These are phyloP conservation scores for Fraxinus xanthoxyloides DNA, from an alignment of 305 asterid genomes.

Conservation along the genomic window DNA sequence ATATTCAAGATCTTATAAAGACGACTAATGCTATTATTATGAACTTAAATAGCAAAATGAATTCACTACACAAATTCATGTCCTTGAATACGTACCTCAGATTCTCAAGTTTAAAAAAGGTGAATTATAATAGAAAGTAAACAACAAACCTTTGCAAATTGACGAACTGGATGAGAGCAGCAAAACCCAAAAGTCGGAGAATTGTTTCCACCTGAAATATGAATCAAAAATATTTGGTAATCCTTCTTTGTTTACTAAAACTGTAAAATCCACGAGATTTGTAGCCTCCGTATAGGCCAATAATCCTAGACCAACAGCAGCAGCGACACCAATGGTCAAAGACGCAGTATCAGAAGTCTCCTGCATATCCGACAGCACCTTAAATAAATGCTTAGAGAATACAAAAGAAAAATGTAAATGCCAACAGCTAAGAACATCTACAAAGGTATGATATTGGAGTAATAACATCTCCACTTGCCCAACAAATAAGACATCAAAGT, in stretches of 20 bases:
- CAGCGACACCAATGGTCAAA: constrained; percentile 63
- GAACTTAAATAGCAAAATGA: not conserved
- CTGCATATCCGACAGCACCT: constrained; percentile 35
- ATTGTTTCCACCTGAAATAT: constrained; percentile 73
- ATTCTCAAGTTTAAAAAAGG: not conserved
- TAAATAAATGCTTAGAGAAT: not conserved
- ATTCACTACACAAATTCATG: not conserved
- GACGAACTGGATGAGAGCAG: constrained; percentile 70
- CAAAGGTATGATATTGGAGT: not conserved
- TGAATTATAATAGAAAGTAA: not conserved
- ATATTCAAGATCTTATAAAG: not conserved
- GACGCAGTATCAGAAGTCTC: constrained; percentile 56
- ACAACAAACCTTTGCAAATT: constrained; percentile 71
- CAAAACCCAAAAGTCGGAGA: constrained; percentile 84
- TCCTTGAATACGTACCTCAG: not conserved
- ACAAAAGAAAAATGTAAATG: not conserved
- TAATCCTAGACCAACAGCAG: constrained; percentile 76
- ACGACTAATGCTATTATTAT: not conserved
- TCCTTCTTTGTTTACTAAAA: not conserved
- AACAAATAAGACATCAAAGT: not conserved
- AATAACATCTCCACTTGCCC: not conserved
- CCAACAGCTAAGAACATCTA: not conserved
- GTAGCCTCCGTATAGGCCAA: constrained; percentile 79
- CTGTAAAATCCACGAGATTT: not conserved
- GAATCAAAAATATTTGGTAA: constrained; percentile 17